Percentiles rank a stretch among this genome's conserved stretches.
phyloP scores from a whole-genome alignment of 768 basidiomycete genomes.

The Rhizopogon rudus region DNA sequence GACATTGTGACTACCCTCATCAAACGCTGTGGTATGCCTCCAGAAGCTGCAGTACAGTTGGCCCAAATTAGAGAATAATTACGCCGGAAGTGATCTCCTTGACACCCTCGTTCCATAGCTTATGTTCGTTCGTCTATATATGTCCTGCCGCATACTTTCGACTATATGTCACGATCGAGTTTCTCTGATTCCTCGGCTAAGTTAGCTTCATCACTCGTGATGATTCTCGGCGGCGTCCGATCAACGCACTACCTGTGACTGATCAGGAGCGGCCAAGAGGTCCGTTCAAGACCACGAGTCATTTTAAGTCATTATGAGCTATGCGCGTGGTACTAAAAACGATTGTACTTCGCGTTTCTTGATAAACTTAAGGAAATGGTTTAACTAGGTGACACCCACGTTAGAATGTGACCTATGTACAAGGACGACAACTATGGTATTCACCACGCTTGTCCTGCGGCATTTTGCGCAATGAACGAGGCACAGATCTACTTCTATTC shows the following conservation, averaged over 20 bases:
- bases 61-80: background rate
- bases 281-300: no score
- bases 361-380: constrained; percentile 10
- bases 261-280: no score
- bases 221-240: no score
- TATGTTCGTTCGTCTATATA: background rate
- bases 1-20: constrained; percentile 15
- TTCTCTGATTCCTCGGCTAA: no score
- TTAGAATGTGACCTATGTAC: constrained; percentile 12
- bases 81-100: background rate
- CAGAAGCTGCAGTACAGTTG: constrained; percentile 20
- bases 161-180: no score
- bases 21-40: constrained; percentile 21
- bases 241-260: no score
- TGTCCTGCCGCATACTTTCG: no score
- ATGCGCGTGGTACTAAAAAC: no score
- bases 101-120: background rate
- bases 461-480: constrained; percentile 22
- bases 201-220: no score
- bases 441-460: constrained; percentile 14
- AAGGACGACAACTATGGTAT: constrained; percentile 12
- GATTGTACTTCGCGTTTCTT: constrained; percentile 16
- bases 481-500: constrained; percentile 39
- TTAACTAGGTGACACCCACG: constrained; percentile 3
- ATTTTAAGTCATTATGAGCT: no score